These are phyloP conservation scores for Trichoderma lentiforme DNA, from an alignment of 2,329 filamentous ascomycete genomes.

Conservation along the genomic window DNA sequence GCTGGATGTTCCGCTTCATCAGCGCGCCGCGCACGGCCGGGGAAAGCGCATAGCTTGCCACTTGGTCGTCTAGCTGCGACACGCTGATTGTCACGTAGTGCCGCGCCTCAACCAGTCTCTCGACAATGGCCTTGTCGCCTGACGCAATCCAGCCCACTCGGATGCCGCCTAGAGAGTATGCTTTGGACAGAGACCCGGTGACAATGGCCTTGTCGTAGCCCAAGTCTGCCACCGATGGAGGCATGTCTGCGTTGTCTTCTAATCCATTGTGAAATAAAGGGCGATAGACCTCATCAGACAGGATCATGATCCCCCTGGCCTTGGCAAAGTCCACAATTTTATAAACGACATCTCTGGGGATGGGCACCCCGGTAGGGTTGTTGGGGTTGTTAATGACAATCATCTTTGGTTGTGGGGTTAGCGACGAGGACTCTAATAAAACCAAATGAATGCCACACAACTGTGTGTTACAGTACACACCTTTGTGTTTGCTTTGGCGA, in stretches of 20 bases:
- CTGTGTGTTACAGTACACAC: slow-evolving; percentile 37
- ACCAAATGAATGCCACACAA: neutral
- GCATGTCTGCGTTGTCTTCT: slow-evolving; percentile 39
- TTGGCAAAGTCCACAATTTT: slow-evolving; percentile 62
- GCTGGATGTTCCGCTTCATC: slow-evolving; percentile 53
- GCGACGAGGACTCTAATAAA: slow-evolving; percentile 28
- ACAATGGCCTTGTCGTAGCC: slow-evolving; percentile 68
- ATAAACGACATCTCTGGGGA: slow-evolving; percentile 59
- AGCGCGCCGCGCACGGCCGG: slow-evolving; percentile 38
- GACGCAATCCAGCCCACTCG: slow-evolving; percentile 80
- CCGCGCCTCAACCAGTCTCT: slow-evolving; percentile 60
- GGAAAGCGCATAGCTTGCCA: slow-evolving; percentile 72
- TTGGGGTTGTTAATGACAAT: slow-evolving; percentile 69
- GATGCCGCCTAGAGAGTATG: slow-evolving; percentile 78
- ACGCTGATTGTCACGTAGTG: slow-evolving; percentile 88
- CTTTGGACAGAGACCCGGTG: slow-evolving; percentile 82
- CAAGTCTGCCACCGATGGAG: slow-evolving; percentile 63
- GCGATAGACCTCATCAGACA: slow-evolving; percentile 80
- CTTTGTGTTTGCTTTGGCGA: slow-evolving; percentile 69
- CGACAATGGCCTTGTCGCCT: slow-evolving; percentile 58
- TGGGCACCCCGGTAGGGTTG: slow-evolving; percentile 74
- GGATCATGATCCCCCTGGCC: slow-evolving; percentile 60
- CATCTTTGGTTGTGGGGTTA: slow-evolving; percentile 56
- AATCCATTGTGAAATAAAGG: slow-evolving; percentile 69
- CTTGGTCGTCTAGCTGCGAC: slow-evolving; percentile 74